phyloP scores from a whole-genome alignment of 2,329 filamentous ascomycete genomes.

The Exophiala dermatitidis region DNA sequence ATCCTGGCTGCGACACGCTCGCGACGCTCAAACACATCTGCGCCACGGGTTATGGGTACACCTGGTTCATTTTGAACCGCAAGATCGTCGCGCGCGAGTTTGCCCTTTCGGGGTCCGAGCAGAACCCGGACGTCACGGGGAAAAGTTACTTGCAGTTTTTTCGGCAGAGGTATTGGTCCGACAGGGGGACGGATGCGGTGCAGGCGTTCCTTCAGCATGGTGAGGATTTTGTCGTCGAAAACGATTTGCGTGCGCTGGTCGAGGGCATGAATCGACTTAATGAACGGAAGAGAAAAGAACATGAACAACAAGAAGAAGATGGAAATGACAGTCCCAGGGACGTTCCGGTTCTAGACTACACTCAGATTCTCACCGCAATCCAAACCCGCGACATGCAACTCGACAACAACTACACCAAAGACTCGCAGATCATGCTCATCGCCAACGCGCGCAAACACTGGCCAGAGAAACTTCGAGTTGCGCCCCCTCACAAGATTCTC shows the following conservation, averaged over 20 bases:
- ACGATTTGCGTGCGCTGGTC: conserved; percentile 50
- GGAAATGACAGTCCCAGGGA: conserved; percentile 33
- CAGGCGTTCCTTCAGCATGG: conserved; percentile 55
- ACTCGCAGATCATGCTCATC: conserved; percentile 57
- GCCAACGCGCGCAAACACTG: conserved; percentile 51
- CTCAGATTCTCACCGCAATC: conserved; percentile 42
- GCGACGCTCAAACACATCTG: conserved; percentile 54
- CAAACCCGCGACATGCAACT: conserved; percentile 51
- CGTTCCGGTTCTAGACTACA: conserved; percentile 45
- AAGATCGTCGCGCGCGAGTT: conserved; percentile 56
- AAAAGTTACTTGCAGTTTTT: conserved; percentile 50
- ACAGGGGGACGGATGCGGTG: conserved; percentile 48
- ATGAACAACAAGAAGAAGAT: too few relatives aligned
- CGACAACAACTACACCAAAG: conserved; percentile 52
- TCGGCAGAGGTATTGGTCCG: conserved; percentile 47
- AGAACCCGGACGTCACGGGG: conserved; percentile 54
- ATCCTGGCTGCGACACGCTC: conserved; percentile 52
- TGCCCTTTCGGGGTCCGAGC: conserved; percentile 55
- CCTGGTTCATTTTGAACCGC: conserved; percentile 56
- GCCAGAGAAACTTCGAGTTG: conserved; percentile 49
- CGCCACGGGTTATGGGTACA: conserved; percentile 55
- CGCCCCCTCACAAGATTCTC: conserved; percentile 48
- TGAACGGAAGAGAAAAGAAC: too few relatives aligned
- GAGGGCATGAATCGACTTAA: conserved; percentile 52
- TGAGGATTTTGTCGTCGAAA: conserved; percentile 53